A percentile compares a stretch with the other conserved stretches of the same genome.
Conservation (phyloP, 169 alveolate genomes). For the Miamiensis avidus region DNA sequence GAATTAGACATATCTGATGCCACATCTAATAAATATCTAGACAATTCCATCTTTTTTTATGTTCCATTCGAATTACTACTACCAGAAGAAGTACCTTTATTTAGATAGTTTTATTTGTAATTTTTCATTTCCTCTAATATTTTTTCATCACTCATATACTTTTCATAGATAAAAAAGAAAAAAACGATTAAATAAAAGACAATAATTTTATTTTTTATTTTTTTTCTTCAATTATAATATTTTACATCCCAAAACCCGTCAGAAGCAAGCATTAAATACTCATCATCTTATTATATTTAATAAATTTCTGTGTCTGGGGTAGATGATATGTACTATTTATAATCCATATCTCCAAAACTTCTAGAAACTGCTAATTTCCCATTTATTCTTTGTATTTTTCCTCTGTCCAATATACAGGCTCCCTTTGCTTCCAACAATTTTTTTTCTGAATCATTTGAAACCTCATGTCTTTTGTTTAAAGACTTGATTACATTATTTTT, state of each 20-base stretch:
- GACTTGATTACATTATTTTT: slow-evolving; percentile 3
- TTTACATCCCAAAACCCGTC: slow-evolving; percentile 55
- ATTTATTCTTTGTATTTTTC: slow-evolving; percentile 35
- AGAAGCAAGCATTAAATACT: slow-evolving; percentile 36
- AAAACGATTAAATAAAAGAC: background rate
- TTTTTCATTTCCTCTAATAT: background rate
- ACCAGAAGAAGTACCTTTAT: too few species aligned
- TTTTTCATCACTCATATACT: background rate
- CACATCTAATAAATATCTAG: slow-evolving; percentile 26
- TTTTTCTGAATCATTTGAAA: slow-evolving; percentile 14
- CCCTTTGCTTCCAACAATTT: slow-evolving; percentile 21
- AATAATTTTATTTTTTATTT: background rate
- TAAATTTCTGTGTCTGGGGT: slow-evolving; percentile 28
- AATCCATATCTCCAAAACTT: slow-evolving; percentile 41
- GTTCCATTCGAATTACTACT: background rate
- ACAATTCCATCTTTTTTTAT: background rate
- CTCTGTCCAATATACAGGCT: slow-evolving; percentile 16
- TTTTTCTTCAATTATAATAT: too few species aligned
- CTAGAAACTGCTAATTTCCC: slow-evolving; percentile 44
- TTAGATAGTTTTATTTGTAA: too few species aligned
- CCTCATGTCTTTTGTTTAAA: slow-evolving; percentile 29
- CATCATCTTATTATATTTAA: background rate
- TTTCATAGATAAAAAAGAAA: background rate
- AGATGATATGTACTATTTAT: slow-evolving; percentile 20
- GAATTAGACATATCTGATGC: slow-evolving; percentile 20